These are phyloP conservation scores for Ceratobasidium sp. DNA, from an alignment of 1,284 basidiomycete species.

Conservation along the genomic window DNA sequence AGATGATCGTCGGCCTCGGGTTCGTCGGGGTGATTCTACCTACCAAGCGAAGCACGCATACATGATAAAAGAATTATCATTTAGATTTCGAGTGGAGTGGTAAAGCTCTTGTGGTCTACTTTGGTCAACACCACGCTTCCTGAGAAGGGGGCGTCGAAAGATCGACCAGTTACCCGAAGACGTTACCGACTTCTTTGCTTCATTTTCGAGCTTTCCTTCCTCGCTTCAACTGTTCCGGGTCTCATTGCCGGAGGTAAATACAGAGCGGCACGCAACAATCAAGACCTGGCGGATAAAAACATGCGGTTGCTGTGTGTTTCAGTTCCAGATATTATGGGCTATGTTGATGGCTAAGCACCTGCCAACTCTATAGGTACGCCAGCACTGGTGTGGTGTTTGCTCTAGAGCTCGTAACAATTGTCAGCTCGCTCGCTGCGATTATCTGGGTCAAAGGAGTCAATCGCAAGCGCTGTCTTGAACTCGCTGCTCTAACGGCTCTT, in stretches of 20 bases:
- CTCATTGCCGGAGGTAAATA: conserved; percentile 13
- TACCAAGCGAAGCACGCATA: not conserved
- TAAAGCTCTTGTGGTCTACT: conserved; percentile 13
- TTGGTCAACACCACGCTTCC: conserved; percentile 27
- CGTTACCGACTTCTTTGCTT: conserved; percentile 9
- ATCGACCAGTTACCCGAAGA: not conserved
- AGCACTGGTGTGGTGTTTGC: conserved; percentile 25
- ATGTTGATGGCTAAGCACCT: not conserved
- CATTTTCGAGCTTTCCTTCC: conserved; percentile 33
- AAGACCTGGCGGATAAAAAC: conserved; percentile 20
- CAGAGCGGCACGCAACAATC: conserved; percentile 15
- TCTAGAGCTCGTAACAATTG: not conserved
- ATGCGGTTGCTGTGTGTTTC: conserved; percentile 12
- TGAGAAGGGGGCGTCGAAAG: conserved; percentile 22
- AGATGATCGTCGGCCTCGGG: conserved; percentile 28
- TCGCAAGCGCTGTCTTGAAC: conserved; percentile 31
- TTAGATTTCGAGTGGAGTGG: conserved; percentile 23
- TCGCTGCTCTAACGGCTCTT: conserved; percentile 9
- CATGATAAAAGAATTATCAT: not conserved
- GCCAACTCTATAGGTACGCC: not conserved
- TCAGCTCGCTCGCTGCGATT: not conserved
- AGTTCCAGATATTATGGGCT: not conserved
- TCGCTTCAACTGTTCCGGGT: conserved; percentile 24
- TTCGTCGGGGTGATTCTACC: conserved; percentile 20
- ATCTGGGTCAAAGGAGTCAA: conserved; percentile 21